A percentile compares a stretch with the other conserved stretches of the same genome.
phyloP scores from a whole-genome alignment of 1,284 basidiomycete genomes.

The Leccinum solheimii region DNA sequence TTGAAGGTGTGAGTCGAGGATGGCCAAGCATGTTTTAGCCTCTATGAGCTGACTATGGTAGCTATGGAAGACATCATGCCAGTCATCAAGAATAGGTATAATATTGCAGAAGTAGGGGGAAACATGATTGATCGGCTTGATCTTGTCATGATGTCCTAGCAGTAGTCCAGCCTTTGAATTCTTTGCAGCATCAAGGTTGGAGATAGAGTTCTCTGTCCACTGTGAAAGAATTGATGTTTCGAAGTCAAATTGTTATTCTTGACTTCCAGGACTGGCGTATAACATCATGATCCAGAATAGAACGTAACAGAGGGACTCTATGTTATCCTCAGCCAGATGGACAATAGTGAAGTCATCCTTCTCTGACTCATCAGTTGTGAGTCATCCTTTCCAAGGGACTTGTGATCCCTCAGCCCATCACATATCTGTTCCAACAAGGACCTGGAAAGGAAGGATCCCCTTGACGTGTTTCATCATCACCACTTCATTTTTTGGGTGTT shows the following conservation, averaged over 20 bases:
- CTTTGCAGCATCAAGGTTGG: background rate
- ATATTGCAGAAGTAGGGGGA: background rate
- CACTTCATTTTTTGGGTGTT: background rate
- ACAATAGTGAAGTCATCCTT: no score
- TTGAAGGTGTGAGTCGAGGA: background rate
- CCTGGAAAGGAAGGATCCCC: background rate
- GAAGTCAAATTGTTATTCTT: no score
- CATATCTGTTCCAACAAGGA: no score
- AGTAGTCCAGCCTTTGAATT: background rate
- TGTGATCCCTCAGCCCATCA: no score
- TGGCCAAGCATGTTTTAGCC: background rate
- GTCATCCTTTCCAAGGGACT: no score
- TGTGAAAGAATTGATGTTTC: no score
- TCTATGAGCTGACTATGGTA: background rate
- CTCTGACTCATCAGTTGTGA: no score
- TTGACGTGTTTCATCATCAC: background rate
- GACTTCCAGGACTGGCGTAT: no score
- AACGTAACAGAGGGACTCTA: no score
- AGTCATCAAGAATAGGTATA: background rate
- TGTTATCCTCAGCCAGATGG: no score
- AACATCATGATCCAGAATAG: no score
- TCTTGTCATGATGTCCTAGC: background rate
- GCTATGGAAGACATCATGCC: background rate
- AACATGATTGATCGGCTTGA: background rate
- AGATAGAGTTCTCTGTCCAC: no score